phyloP scores from a whole-genome alignment of 768 basidiomycete species.

The Daedaleopsis sinensis region DNA sequence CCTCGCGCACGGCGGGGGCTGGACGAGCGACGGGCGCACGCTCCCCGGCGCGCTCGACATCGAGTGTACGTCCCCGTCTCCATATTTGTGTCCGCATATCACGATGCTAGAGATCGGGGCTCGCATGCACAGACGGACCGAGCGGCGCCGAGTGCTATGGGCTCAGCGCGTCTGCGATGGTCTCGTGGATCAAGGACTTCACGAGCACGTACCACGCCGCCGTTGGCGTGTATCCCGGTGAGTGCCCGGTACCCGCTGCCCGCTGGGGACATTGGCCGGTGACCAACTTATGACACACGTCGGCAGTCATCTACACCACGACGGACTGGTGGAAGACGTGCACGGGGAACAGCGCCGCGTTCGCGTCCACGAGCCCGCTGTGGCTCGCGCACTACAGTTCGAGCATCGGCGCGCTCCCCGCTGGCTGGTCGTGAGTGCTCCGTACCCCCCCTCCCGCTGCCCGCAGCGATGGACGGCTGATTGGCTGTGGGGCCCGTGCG shows the following conservation, averaged over 20 bases:
- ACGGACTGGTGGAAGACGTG: conserved; percentile 72
- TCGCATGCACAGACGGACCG: conserved; percentile 59
- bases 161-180: conserved; percentile 55
- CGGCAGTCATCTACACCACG: conserved; percentile 60
- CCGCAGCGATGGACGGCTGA: neutral
- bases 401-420: conserved; percentile 54
- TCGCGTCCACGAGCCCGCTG: conserved; percentile 54
- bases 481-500: neutral
- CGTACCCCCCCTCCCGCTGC: neutral
- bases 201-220: conserved; percentile 56
- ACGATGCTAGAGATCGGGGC: too few species aligned
- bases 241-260: too few species aligned
- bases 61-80: conserved; percentile 45
- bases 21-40: conserved; percentile 58
- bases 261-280: too few species aligned
- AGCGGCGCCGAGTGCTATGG: conserved; percentile 57
- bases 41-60: conserved; percentile 69
- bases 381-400: conserved; percentile 63
- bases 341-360: conserved; percentile 59
- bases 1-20: conserved; percentile 60
- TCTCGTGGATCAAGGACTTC: conserved; percentile 65
- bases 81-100: too few species aligned
- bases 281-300: neutral
- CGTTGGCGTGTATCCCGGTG: conserved; percentile 46
- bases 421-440: conserved; percentile 54